A percentile compares a stretch with the other conserved stretches of the same genome.
phyloP scores from a whole-genome alignment of 805 yeast species.

The Yarrowia yakushimensis region DNA sequence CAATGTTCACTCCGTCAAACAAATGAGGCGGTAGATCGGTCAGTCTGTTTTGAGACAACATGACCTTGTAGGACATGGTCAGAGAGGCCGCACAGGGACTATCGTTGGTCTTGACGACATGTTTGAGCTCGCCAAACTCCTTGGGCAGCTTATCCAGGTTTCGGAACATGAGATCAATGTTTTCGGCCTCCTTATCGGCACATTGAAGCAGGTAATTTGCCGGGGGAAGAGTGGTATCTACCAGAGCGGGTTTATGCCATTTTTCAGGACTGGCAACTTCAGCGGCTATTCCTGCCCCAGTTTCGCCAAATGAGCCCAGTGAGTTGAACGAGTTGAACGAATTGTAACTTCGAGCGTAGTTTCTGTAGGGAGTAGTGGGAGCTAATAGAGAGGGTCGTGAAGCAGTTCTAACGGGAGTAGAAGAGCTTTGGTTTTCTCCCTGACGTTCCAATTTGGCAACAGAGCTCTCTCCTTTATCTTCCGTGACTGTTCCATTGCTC shows the following conservation, averaged over 20 bases:
- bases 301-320: conserved; percentile 11
- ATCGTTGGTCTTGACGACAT: conserved; percentile 31
- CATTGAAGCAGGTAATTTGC: not conserved
- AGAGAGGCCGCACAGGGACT: conserved; percentile 29
- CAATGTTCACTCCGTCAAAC: conserved; percentile 37
- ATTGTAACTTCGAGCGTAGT: not conserved
- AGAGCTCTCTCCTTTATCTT: not conserved
- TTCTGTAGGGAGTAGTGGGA: conserved; percentile 6
- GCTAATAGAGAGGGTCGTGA: not conserved
- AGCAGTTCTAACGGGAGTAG: not conserved
- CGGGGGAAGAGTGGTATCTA: not conserved
- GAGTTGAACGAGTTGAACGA: not conserved
- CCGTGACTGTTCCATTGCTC: not conserved
- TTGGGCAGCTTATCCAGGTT: conserved; percentile 37
- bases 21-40: conserved; percentile 33
- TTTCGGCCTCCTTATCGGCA: conserved; percentile 26
- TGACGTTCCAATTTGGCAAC: not conserved
- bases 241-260: not conserved
- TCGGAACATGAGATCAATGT: conserved; percentile 30
- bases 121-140: conserved; percentile 38
- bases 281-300: conserved; percentile 9
- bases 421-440: not conserved
- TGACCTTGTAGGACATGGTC: conserved; percentile 34
- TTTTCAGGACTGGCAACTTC: not conserved
- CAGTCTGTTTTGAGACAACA: conserved; percentile 36